Conservation (phyloP, 1,284 basidiomycete genomes). For the Ganoderma leucocontextum region DNA sequence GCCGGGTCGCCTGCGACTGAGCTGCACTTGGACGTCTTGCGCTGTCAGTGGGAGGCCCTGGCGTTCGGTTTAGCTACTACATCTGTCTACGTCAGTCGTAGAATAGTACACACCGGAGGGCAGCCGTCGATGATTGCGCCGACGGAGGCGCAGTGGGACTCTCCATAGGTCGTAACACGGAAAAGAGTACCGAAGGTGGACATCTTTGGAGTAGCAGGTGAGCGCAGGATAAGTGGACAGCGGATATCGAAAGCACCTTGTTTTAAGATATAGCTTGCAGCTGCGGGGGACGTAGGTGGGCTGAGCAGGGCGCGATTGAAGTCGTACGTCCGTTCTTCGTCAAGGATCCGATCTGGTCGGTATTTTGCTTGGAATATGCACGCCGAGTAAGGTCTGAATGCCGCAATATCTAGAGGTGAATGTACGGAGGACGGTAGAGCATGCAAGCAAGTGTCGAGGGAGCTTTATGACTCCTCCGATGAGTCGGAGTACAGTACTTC, state of each 20-base stretch:
- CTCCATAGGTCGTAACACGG: constrained; percentile 97
- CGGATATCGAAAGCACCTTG: not conserved
- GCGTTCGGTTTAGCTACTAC: constrained; percentile 8
- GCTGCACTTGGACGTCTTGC: constrained; percentile 91
- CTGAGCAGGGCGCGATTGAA: not conserved
- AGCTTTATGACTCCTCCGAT: not conserved
- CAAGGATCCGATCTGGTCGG: constrained; percentile 8
- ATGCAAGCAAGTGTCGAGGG: not conserved
- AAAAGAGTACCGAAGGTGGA: constrained; percentile 92
- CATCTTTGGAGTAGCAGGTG: constrained; percentile 57
- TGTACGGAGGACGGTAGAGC: not conserved
- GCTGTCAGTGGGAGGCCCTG: constrained; percentile 87
- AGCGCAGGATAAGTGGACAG: not conserved
- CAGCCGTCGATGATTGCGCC: constrained; percentile 98
- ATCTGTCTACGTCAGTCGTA: constrained; percentile 12
- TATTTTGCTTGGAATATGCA: not conserved
- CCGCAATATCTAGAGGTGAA: not conserved
- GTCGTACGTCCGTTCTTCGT: not conserved
- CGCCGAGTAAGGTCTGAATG: not conserved
- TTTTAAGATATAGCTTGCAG: not conserved
- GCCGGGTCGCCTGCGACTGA: constrained; percentile 92
- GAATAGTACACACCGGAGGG: constrained; percentile 77
- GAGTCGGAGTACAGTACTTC: too few relatives aligned
- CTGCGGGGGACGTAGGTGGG: constrained; percentile 6
- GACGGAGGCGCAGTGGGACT: constrained; percentile 97